phyloP scores from a whole-genome alignment of 441 rosid species.

The Iberis amara region DNA sequence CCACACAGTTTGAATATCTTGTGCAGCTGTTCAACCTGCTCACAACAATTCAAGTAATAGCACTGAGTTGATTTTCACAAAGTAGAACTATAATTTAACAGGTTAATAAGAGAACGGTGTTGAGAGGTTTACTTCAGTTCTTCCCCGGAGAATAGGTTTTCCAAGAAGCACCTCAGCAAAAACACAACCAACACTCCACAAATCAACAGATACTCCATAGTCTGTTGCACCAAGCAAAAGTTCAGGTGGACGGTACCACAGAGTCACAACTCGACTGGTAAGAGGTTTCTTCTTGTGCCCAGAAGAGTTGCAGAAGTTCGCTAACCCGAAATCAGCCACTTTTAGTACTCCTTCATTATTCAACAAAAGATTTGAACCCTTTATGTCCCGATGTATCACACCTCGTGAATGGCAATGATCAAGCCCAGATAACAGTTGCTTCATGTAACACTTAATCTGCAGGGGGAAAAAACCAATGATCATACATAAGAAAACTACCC shows the following conservation, averaged over 20 bases:
- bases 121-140: conserved; percentile 60
- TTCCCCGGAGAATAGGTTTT: conserved; percentile 74
- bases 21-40: conserved; percentile 84
- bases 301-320: conserved; percentile 32
- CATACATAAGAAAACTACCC: too few relatives aligned
- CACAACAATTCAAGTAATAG: too few relatives aligned
- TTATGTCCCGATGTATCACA: conserved; percentile 84
- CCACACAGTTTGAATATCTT: conserved; percentile 87
- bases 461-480: not conserved
- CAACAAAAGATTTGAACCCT: conserved; percentile 74
- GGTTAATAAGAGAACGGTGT: too few relatives aligned
- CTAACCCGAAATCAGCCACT: conserved; percentile 86
- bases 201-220: conserved; percentile 68
- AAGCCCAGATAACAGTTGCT: conserved; percentile 65
- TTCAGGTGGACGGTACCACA: conserved; percentile 97
- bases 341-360: conserved; percentile 73
- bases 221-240: conserved; percentile 84
- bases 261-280: conserved; percentile 84
- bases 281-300: conserved; percentile 43
- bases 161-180: conserved; percentile 70
- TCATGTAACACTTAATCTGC: conserved; percentile 85
- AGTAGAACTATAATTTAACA: too few relatives aligned
- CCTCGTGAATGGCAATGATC: conserved; percentile 87
- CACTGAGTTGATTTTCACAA: too few relatives aligned
- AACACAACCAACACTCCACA: conserved; percentile 93